Base-by-base conservation (phyloP, 1,139 yeast species). In the Zygoascus meyerae region DNA sequence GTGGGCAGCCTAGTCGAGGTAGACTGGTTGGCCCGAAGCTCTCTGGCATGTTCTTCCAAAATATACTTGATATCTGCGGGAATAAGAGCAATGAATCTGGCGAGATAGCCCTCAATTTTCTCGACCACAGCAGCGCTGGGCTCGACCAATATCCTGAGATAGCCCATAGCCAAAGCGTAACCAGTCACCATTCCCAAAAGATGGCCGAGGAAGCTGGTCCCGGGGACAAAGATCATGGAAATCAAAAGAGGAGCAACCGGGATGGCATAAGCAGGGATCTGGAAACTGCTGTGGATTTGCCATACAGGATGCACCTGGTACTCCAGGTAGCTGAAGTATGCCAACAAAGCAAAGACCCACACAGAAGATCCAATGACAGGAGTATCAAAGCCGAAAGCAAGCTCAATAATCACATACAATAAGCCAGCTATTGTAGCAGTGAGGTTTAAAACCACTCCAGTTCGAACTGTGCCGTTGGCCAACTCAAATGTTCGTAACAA, bases 381-480 rank as follows among this genome's bases (percentile, higher is more conserved):
- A 1, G 73, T 68, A 11, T 71, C 60, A n/a, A 84, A 82, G 52
- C 70, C 78, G 10, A 84, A 65, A 2, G 77, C 16, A 47, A 71
- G 60, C 0, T 89, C 84, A 1, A 82, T 58, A 2, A 78, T 7
- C 58, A 86, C 77, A 67, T 79, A 86, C 29, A 78, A 77, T 18
- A 89, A 61, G 4, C 85, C 96, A 1, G 92, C 75, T 7, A 79
- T 66, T 1, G 83, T 81, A 0, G 95, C 84, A 48, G 84, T 66
- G 26, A 85, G 54, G 63, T 87, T 86, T 50, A 90, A 70, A 16
- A 89, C 82, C 45, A 90, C 73, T 1, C 95, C 97, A 2, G 97
- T 85, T 62, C 86, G 79, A 1, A 90, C 82, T 0, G 97, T 89
- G 8, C 97, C 97, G 57, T 87, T 84, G 28, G 69, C 65, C 46